Conservation (phyloP, 2,329 filamentous ascomycete species). For the Aspergillus terreus region DNA sequence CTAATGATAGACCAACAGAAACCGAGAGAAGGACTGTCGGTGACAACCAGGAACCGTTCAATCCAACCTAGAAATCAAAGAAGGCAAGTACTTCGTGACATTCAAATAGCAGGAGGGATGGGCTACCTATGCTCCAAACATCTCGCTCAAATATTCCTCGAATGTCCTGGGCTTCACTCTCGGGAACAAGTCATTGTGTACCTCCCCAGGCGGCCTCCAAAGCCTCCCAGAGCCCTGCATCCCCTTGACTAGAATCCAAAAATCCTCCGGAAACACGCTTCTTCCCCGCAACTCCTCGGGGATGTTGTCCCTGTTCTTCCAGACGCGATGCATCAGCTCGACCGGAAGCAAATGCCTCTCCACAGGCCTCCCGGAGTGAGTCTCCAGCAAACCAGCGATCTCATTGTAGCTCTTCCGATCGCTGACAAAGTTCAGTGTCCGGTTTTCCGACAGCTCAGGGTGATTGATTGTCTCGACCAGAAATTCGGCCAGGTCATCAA, state of each 20-base stretch:
- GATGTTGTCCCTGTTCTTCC: constrained; percentile 8
- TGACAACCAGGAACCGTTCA: too few relatives aligned
- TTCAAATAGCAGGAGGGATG: too few relatives aligned
- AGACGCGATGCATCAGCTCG: constrained; percentile 18
- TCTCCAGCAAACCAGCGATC: constrained; percentile 18
- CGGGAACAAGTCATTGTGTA: constrained; percentile 16
- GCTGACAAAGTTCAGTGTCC: constrained; percentile 20
- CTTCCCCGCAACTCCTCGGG: constrained; percentile 12
- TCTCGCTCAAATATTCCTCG: not conserved
- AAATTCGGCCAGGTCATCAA: constrained; percentile 24
- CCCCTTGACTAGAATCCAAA: constrained; percentile 23
- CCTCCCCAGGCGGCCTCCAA: constrained; percentile 15
- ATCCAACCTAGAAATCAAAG: too few relatives aligned
- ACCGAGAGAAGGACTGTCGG: too few relatives aligned
- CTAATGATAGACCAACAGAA: too few relatives aligned
- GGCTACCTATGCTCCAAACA: too few relatives aligned
- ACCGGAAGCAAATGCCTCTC: not conserved
- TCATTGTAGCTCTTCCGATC: constrained; percentile 21
- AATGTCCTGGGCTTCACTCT: not conserved
- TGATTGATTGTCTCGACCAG: constrained; percentile 21
- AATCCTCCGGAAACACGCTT: constrained; percentile 20
- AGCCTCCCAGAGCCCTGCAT: constrained; percentile 20
- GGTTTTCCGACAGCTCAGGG: constrained; percentile 20
- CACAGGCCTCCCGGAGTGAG: constrained; percentile 16
- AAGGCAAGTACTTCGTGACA: too few relatives aligned